phyloP scores from a whole-genome alignment of 306 rosid species.

The Citrullus colocynthis region DNA sequence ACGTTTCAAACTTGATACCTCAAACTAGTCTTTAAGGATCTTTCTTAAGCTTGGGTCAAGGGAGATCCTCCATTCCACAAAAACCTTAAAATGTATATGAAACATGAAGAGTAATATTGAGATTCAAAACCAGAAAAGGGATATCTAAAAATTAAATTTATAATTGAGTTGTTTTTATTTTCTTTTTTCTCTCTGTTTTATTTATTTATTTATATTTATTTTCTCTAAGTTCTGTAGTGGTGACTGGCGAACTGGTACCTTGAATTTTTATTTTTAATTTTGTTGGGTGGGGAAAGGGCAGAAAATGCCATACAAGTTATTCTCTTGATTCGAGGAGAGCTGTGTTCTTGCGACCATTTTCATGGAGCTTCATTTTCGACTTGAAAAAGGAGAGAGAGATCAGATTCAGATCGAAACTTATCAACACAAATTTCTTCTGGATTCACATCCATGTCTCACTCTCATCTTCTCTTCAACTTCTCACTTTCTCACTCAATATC shows the following conservation, averaged over 20 bases:
- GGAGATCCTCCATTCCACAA: no score
- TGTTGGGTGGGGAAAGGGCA: conserved; percentile 9
- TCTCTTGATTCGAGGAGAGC: conserved; percentile 78
- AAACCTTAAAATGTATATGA: no score
- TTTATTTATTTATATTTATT: not conserved
- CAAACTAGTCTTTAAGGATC: no score
- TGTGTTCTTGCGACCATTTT: conserved; percentile 14
- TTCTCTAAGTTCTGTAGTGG: conserved; percentile 14
- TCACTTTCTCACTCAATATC: conserved; percentile 13
- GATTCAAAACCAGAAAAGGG: no score
- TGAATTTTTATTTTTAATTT: conserved; percentile 7
- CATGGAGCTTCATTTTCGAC: conserved; percentile 25
- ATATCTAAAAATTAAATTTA: no score
- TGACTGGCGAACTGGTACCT: conserved; percentile 36
- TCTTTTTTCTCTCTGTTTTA: no score
- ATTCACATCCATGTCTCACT: conserved; percentile 7
- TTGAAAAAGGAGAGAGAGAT: conserved; percentile 9
- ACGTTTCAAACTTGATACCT: no score
- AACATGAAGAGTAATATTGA: no score
- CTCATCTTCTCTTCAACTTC: conserved; percentile 8
- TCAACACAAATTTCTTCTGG: not conserved
- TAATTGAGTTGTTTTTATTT: no score
- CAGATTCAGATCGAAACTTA: conserved; percentile 13
- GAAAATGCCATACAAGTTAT: conserved; percentile 49
- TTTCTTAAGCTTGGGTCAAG: no score